These are phyloP conservation scores for Entelexis sorbosivorans DNA, from an alignment of 1,139 yeast species.

Conservation along the genomic window DNA sequence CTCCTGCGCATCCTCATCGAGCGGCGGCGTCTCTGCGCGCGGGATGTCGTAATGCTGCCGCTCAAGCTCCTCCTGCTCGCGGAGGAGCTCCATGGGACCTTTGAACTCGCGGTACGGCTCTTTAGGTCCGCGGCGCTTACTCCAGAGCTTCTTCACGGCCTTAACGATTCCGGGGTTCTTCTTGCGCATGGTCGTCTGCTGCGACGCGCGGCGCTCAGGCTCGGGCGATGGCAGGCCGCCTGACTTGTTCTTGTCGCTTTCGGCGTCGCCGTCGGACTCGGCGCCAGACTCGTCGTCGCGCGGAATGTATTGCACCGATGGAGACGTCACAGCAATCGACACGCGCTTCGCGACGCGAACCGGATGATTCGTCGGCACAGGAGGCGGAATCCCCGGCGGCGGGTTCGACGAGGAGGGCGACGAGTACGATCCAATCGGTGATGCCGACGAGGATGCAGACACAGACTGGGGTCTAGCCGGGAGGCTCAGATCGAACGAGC, in stretches of 20 bases:
- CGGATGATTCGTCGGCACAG: neutral
- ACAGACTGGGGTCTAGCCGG: neutral
- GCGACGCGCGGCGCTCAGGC: neutral
- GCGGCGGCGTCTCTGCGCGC: neutral
- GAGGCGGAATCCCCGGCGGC: constrained; percentile 5
- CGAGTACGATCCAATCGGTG: neutral
- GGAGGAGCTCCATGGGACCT: constrained; percentile 1
- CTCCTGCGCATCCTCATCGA: neutral
- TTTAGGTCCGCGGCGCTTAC: constrained; percentile 1
- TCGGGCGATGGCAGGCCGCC: neutral
- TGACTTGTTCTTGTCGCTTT: neutral
- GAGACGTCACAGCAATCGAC: constrained; percentile 10
- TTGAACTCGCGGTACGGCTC: constrained; percentile 6
- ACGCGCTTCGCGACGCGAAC: constrained; percentile 5
- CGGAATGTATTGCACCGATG: constrained; percentile 3
- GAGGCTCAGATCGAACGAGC: constrained; percentile 1
- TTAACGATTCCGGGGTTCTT: constrained; percentile 4
- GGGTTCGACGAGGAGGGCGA: neutral
- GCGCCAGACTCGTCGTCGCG: neutral
- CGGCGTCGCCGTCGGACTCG: neutral
- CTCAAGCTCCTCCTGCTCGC: neutral
- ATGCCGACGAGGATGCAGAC: constrained; percentile 9
- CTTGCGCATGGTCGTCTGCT: neutral
- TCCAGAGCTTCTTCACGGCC: constrained; percentile 2
- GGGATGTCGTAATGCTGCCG: neutral